phyloP scores from a whole-genome alignment of 306 rosid genomes.

The Nissolia schottii region DNA sequence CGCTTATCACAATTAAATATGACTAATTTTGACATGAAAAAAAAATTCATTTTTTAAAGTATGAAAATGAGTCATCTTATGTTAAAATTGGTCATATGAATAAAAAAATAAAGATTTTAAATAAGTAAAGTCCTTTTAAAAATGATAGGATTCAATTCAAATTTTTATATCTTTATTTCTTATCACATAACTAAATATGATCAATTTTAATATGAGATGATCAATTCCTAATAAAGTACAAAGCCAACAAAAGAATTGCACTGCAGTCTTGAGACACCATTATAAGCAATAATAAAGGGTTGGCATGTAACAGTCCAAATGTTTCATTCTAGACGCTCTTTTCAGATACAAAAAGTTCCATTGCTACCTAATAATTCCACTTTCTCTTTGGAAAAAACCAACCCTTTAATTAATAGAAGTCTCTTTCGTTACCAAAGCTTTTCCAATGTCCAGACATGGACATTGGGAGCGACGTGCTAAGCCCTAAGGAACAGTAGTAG shows the following conservation, averaged over 20 bases:
- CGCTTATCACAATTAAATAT: too few relatives aligned
- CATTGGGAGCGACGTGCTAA: constrained; percentile 6
- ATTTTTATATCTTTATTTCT: too few relatives aligned
- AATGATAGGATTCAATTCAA: too few relatives aligned
- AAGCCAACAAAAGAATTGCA: neutral
- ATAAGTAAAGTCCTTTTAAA: too few relatives aligned
- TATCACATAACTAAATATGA: too few relatives aligned
- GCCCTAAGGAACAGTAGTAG: neutral
- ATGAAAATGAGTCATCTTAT: too few relatives aligned
- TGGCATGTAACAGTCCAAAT: neutral
- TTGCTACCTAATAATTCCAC: neutral
- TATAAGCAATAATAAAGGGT: neutral
- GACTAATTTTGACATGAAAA: too few relatives aligned
- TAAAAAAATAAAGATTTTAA: too few relatives aligned
- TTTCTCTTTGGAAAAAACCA: neutral
- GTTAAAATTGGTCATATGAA: too few relatives aligned
- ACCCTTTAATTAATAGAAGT: neutral
- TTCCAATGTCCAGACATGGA: neutral
- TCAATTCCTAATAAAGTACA: neutral
- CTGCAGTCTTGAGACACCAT: neutral
- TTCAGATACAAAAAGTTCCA: neutral
- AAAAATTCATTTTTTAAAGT: too few relatives aligned
- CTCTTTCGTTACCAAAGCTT: neutral
- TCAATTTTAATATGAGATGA: too few relatives aligned
- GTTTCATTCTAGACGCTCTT: neutral